Percentiles rank a stretch among this genome's conserved stretches.
Evolutionary conservation across 306 rosid genomes (phyloP).

Genomic region (Acmispon strigosus): DNA sequence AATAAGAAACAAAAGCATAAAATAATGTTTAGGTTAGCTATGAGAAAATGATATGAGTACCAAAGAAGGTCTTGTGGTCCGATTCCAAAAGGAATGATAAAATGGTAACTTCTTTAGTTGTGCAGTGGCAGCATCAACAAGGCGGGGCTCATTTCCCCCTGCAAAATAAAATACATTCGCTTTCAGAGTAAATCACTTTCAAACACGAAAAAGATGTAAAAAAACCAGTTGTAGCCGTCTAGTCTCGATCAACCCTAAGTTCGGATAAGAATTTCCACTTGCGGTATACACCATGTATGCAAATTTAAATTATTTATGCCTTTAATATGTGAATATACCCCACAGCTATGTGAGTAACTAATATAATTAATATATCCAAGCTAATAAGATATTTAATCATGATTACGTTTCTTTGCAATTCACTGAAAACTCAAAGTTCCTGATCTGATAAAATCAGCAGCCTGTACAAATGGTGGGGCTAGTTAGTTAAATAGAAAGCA

Average conservation of each 20-base stretch:
- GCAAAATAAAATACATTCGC: conserved; percentile 19
- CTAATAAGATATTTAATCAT: not conserved
- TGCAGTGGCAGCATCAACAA: conserved; percentile 73
- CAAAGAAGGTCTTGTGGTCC: conserved; percentile 90
- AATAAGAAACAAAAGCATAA: not conserved
- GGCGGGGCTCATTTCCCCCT: conserved; percentile 91
- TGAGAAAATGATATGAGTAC: conserved; percentile 36
- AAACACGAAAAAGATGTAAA: not conserved
- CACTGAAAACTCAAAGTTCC: not conserved
- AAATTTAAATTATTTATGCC: not conserved
- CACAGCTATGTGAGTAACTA: not conserved
- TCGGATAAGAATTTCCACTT: no score
- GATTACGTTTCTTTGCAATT: not conserved
- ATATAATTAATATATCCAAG: not conserved
- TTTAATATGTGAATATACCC: not conserved
- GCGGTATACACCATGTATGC: no score
- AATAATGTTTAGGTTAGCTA: not conserved
- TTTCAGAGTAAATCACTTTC: not conserved
- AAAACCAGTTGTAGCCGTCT: no score
- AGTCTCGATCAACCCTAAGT: no score
- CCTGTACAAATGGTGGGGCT: not conserved
- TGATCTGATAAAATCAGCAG: not conserved
- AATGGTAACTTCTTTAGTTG: conserved; percentile 90
- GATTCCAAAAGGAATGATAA: conserved; percentile 99
- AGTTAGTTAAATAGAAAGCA: not conserved